Evolutionary conservation across 371 early-diverging fungal species (phyloP), one percentile per base, ranked within the genome.

Genomic region (Saksenaea vasiformis): DNA sequence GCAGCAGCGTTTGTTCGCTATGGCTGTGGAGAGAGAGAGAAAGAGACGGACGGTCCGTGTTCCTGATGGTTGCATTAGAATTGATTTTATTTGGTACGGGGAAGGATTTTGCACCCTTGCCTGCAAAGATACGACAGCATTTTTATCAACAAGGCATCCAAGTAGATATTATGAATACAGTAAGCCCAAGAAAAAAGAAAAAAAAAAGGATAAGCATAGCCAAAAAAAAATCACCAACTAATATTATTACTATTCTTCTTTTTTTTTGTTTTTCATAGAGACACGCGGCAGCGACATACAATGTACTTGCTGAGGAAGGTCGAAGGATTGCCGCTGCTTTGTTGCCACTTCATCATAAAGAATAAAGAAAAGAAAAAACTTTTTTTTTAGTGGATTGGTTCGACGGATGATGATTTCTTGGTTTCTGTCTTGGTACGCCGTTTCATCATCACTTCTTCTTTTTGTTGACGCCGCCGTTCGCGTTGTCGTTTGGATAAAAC

Each of bases 131-230:
- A 14, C 71, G 85, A 37, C 65, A 77, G 11, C 82, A 78, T 53
- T 77, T 87, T 61, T 78, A 80, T 51, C 64, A 78, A 10, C 67
- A 79, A 15, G 87, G 87, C 34, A 72, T 87, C 15, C 87, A 87
- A 61, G 87, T 87, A 37, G 87, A 87, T 68, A 79, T 79, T 68
- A 87, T 87, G 87, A 84, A 77, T 66, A 78, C 87, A 34, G 87
- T 87, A 80, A 71, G 71, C n/a, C n/a, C n/a, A n/a, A n/a, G n/a
- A n/a, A n/a, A 60, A 62, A 41, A 14, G 1, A 54, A 26, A 34
- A 57, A 64, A 39, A 11, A 24, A 47, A 53, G 14, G 14, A 7
- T 7, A 31, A 31, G 2, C 4, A 31, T 4, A 31, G 4, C 31
- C 31, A 41, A 22, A 39, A 5, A 14, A 13, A 31, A 5, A 34